Base-by-base conservation (phyloP, 331 rosid species). In the Telfairia occidentalis region DNA sequence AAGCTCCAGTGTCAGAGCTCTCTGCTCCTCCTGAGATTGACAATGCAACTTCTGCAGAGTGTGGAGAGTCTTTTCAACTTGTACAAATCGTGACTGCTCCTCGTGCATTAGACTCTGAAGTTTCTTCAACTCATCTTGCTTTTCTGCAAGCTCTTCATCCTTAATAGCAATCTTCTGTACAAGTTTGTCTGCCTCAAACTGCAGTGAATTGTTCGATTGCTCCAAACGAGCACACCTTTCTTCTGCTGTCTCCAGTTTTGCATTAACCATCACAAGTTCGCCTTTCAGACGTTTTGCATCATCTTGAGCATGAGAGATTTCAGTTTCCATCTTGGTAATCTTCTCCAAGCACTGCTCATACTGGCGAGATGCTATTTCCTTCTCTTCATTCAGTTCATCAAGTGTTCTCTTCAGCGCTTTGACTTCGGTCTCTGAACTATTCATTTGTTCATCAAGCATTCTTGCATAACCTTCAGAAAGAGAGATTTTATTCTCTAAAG, bases 21-120 rank as follows among this genome's bases (percentile, higher is more conserved):
- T 89, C 83, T 95, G 99, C 74, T 92, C 97, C 85, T 92, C 90
- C 84, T 87, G 96, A 72, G 97, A 92, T 79, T 90, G 86, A 67
- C 80, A 85, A 57, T 90, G 87, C 76, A 90, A 50, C 75, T 83
- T 89, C 81, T 89, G 97, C 73, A 95, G 84, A 73, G 84, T 79
- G 77, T 86, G 86, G 66, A 95, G 85, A 74, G 88, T 89, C 74
- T 88, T 82, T 80, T 90, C 94, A 45, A 86, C 90, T 85, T 95
- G 93, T 81, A 83, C 82, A 82, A 92, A 92, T 79, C 76, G 81
- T 50, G 88, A 87, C 40, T 84, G 93, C 84, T 92, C 97, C 46
- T 86, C 94, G 4, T 87, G 86, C 92, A 92, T 84, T 49, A 80
- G 83, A 82, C 32, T 86, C 76, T 90, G 92, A 78, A 95, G 84